A percentile compares a stretch with the other conserved stretches of the same genome.
These are phyloP conservation scores for Tuber borchii DNA, from an alignment of 495 filamentous ascomycete species.

Conservation along the genomic window DNA sequence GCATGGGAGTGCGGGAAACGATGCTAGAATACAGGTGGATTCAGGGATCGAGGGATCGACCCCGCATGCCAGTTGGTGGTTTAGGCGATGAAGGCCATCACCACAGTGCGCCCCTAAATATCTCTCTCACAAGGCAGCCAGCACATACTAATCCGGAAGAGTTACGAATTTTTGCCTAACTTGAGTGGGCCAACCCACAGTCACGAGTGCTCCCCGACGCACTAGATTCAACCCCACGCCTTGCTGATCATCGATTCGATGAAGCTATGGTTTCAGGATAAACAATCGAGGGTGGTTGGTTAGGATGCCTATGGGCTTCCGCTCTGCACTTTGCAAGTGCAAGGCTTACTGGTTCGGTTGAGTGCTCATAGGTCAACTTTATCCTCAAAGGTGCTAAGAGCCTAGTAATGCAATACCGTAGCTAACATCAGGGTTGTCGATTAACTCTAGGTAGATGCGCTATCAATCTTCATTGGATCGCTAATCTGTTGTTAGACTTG, in stretches of 20 bases:
- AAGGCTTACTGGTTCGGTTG: not conserved
- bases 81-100: not conserved
- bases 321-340: not conserved
- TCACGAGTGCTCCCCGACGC: not conserved
- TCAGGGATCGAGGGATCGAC: not conserved
- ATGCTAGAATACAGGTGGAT: not conserved
- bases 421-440: not conserved
- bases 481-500: not conserved
- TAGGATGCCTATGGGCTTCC: not conserved
- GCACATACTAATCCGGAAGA: not conserved
- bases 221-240: not conserved
- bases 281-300: not conserved
- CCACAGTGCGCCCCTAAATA: not conserved
- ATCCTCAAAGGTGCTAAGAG: not conserved
- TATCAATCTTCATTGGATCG: not conserved
- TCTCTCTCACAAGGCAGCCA: not conserved
- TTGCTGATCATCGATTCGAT: not conserved
- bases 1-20: not conserved
- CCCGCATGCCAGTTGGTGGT: not conserved
- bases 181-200: not conserved
- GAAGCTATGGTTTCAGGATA: not conserved
- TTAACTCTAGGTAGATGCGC: not conserved
- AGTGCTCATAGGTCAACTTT: not conserved
- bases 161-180: not conserved
- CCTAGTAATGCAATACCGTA: not conserved